Base-by-base conservation (phyloP, 1,284 basidiomycete species). In the Golubevia sp. region DNA sequence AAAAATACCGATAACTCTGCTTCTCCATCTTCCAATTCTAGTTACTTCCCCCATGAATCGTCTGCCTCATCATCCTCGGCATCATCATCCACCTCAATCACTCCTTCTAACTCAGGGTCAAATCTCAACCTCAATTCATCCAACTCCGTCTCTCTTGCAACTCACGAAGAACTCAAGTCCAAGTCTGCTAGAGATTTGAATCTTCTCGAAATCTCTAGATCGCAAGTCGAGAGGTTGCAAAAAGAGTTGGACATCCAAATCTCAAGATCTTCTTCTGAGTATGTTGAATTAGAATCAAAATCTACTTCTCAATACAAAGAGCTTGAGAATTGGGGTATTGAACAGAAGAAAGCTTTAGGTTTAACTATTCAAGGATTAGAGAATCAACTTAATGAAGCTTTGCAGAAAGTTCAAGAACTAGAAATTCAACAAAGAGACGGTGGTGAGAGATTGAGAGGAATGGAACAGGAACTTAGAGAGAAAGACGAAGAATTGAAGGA, bases 91-190 rank as follows among this genome's bases (percentile, higher is more conserved):
- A 62, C 60, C 27, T 49, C 54, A 27, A 25, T 18, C 57, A 26
- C 30, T 15, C 5, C 57, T 59, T 44, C 56, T 21, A 13, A 24
- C 1, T 56, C 27, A 15, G 5, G 6, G 6, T 53, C 30, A 54
- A 25, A n/a, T 21, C 30, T 23, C 59, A 25, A 8, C 61, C 20
- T 11, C 61, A 13, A 20, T 3, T n/a, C 18, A 56, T 15, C n/a
- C 57, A 68, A 58, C 25, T 61, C 61, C 52, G 73, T 74, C n/a
- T 66, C 73, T 25, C 55, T 65, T 2, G 67, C 70, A 11, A 62
- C 66, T n/a, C 66, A 68, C 54, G 76, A 76, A 53, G 74, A 77
- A 61, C 67, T 76, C 55, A 76, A 76, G 50, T 60, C 70, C 44
- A 72, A 66, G 59, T 66, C 71, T 27, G 63, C 61, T 34, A 63